Conservation (phyloP, 1,284 basidiomycete genomes). For the Ustilago loliicola region DNA sequence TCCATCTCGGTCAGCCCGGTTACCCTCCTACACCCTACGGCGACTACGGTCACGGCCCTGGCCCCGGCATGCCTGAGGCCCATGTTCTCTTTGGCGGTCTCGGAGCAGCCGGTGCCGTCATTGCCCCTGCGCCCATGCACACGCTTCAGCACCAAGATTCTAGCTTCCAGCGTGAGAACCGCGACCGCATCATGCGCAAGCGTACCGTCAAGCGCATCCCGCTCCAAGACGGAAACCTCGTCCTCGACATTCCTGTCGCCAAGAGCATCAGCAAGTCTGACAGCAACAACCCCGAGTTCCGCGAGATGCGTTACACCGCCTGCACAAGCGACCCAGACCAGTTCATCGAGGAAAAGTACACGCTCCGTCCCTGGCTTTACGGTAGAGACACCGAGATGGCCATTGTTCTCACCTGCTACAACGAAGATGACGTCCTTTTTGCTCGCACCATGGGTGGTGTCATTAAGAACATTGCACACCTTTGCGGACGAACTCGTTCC, state of each 20-base stretch:
- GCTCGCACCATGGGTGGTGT: constrained; percentile 95
- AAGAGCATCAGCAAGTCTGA: constrained; percentile 70
- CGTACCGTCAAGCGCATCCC: constrained; percentile 71
- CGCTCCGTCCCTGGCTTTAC: constrained; percentile 85
- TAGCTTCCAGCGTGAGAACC: constrained; percentile 35
- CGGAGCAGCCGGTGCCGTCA: constrained; percentile 40
- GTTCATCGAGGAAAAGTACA: constrained; percentile 85
- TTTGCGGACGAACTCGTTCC: constrained; percentile 91
- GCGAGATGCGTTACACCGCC: constrained; percentile 75
- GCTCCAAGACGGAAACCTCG: constrained; percentile 70
- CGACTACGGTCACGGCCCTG: constrained; percentile 18
- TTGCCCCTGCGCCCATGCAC: constrained; percentile 42
- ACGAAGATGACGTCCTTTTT: constrained; percentile 93
- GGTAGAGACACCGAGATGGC: constrained; percentile 87
- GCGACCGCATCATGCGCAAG: constrained; percentile 59
- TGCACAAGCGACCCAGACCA: constrained; percentile 78
- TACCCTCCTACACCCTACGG: constrained; percentile 38
- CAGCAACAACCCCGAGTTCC: constrained; percentile 85
- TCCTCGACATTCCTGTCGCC: constrained; percentile 69
- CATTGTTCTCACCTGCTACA: constrained; percentile 84
- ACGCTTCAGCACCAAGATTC: constrained; percentile 30
- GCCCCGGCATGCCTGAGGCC: constrained; percentile 31
- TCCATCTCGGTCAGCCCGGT: constrained; percentile 36
- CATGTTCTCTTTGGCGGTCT: constrained; percentile 26
- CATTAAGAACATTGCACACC: constrained; percentile 76